A percentile compares a stretch with the other conserved stretches of the same genome.
phyloP scores from a whole-genome alignment of 352 stramenopile species.

The Vaucheria bursata region DNA sequence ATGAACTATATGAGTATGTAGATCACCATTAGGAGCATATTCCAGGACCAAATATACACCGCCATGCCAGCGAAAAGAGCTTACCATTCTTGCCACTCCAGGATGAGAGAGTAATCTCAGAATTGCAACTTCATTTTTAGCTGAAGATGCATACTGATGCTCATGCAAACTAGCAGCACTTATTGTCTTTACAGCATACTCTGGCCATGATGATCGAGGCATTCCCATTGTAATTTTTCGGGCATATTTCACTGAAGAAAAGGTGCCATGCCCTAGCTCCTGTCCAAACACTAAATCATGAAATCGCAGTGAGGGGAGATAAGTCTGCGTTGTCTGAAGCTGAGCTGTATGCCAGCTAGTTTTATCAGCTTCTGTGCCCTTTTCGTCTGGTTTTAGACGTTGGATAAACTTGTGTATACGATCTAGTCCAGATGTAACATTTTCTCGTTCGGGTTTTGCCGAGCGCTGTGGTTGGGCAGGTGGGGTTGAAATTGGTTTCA shows the following conservation, averaged over 20 bases:
- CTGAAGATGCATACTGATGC: constrained; percentile 57
- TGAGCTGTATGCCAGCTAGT: constrained; percentile 40
- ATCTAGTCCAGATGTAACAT: constrained; percentile 14
- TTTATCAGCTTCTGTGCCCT: neutral
- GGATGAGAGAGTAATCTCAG: constrained; percentile 63
- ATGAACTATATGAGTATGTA: constrained; percentile 60
- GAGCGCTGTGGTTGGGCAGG: no score
- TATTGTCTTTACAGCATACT: constrained; percentile 66
- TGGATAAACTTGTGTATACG: constrained; percentile 30
- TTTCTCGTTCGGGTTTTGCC: no score
- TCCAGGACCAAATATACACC: constrained; percentile 70
- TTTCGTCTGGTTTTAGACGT: constrained; percentile 20
- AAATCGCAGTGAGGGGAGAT: constrained; percentile 41
- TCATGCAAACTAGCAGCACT: constrained; percentile 29
- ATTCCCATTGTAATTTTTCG: constrained; percentile 59
- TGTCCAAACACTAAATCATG: constrained; percentile 51
- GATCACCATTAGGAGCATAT: constrained; percentile 66
- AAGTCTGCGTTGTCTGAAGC: constrained; percentile 43
- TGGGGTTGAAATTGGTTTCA: no score
- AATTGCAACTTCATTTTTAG: constrained; percentile 65
- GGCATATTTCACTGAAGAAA: constrained; percentile 63
- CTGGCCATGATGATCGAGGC: constrained; percentile 61
- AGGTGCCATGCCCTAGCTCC: constrained; percentile 48
- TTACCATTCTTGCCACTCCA: constrained; percentile 65
- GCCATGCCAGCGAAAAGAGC: constrained; percentile 65